Evolutionary conservation across 2,329 filamentous ascomycete species (phyloP).

Genomic region (Pyrenochaeta sp.): DNA sequence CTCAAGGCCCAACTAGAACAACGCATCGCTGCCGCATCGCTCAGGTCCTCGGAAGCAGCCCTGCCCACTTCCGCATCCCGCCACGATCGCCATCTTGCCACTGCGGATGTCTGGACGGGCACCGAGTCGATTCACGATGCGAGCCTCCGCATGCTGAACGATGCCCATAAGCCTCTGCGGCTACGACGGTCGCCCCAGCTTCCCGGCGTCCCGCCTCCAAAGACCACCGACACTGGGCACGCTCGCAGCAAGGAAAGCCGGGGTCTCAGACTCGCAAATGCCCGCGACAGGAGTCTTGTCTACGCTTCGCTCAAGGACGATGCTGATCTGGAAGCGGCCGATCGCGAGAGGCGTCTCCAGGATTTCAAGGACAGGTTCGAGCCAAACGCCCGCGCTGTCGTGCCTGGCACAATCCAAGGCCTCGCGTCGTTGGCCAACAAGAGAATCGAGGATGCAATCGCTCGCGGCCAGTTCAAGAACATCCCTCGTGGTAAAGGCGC

Average conservation of each 20-base stretch:
- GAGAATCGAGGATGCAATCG: slow-evolving; percentile 91
- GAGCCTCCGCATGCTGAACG: slow-evolving; percentile 78
- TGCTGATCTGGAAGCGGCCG: slow-evolving; percentile 69
- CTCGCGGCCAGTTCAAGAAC: slow-evolving; percentile 86
- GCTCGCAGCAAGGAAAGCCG: slow-evolving; percentile 48
- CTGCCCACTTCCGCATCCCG: slow-evolving; percentile 69
- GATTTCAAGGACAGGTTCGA: slow-evolving; percentile 84
- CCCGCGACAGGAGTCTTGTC: slow-evolving; percentile 64
- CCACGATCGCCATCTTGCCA: slow-evolving; percentile 72
- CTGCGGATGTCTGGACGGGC: slow-evolving; percentile 78
- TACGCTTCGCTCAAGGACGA: slow-evolving; percentile 62
- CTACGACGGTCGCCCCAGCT: slow-evolving; percentile 23
- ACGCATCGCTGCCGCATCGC: slow-evolving; percentile 63
- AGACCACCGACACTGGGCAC: slow-evolving; percentile 42
- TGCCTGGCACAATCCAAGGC: slow-evolving; percentile 80
- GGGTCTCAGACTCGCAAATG: slow-evolving; percentile 60
- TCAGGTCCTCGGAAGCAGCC: slow-evolving; percentile 61
- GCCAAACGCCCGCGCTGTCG: slow-evolving; percentile 73
- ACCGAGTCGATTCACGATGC: slow-evolving; percentile 76
- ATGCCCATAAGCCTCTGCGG: slow-evolving; percentile 63
- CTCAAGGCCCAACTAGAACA: slow-evolving; percentile 66
- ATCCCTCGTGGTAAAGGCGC: slow-evolving; percentile 74
- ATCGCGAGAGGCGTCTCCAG: slow-evolving; percentile 73
- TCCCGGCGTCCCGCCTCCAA: slow-evolving; percentile 33
- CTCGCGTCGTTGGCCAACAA: slow-evolving; percentile 87